Conservation (phyloP, 352 stramenopile genomes). For the Pythium rishiriense region DNA sequence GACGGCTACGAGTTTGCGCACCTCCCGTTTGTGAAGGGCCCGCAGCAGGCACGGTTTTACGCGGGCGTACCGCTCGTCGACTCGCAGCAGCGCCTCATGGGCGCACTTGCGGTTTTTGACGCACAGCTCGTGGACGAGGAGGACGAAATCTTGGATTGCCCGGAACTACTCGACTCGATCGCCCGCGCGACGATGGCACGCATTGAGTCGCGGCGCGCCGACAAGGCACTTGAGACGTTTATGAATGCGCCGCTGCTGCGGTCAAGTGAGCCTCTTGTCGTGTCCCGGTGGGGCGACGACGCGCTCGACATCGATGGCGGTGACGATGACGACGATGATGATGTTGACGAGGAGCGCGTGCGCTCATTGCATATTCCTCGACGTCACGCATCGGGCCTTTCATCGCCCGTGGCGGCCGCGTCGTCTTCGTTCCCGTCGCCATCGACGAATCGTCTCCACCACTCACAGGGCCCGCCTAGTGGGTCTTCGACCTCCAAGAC, state of each 20-base stretch:
- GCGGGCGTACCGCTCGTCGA: constrained; percentile 61
- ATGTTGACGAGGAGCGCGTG: constrained; percentile 11
- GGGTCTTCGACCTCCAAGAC: constrained; percentile 12
- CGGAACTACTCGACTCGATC: constrained; percentile 40
- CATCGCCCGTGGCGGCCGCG: neutral
- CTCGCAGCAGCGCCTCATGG: constrained; percentile 43
- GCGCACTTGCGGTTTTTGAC: constrained; percentile 72
- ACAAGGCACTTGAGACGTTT: constrained; percentile 57
- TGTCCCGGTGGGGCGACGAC: neutral
- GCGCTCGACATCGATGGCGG: constrained; percentile 22
- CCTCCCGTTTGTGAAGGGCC: constrained; percentile 68
- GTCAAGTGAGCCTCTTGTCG: constrained; percentile 41
- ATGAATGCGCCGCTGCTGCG: constrained; percentile 51
- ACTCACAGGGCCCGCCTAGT: constrained; percentile 3
- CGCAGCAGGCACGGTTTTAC: constrained; percentile 75
- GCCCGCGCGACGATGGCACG: constrained; percentile 35
- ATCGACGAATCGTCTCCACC: neutral
- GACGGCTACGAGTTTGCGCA: constrained; percentile 50
- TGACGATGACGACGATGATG: constrained; percentile 13
- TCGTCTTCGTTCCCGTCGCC: neutral
- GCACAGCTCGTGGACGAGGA: constrained; percentile 39
- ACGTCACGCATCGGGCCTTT: neutral
- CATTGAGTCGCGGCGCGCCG: constrained; percentile 44
- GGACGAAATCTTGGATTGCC: constrained; percentile 39
- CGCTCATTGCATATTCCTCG: constrained; percentile 3